Evolutionary conservation across 495 filamentous ascomycete genomes (phyloP).

Genomic region (Penicillium cinerascens): DNA sequence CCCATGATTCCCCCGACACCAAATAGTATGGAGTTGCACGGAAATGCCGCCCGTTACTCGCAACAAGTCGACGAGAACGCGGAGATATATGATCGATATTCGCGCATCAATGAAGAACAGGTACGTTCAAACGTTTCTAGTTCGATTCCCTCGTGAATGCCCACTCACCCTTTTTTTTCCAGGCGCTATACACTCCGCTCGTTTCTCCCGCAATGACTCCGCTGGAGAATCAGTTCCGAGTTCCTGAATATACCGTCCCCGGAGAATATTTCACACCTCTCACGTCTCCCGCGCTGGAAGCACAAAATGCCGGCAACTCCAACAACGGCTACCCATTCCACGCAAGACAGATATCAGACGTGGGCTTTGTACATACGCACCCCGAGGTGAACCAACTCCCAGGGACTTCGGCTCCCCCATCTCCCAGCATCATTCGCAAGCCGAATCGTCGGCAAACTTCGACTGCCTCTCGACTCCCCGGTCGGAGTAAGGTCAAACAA

Average conservation of each 20-base stretch:
- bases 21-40: slow-evolving; percentile 86
- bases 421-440: slow-evolving; percentile 31
- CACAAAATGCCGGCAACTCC: slow-evolving; percentile 57
- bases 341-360: slow-evolving; percentile 33
- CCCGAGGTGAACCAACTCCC: slow-evolving; percentile 44
- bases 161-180: not conserved
- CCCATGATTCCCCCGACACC: slow-evolving; percentile 85
- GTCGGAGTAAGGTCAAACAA: slow-evolving; percentile 60
- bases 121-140: slow-evolving; percentile 37
- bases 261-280: slow-evolving; percentile 93
- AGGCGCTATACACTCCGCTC: slow-evolving; percentile 88
- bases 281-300: slow-evolving; percentile 85
- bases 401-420: slow-evolving; percentile 30
- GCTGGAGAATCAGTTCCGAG: slow-evolving; percentile 75
- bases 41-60: slow-evolving; percentile 60
- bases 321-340: slow-evolving; percentile 33
- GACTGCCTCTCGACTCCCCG: slow-evolving; percentile 35
- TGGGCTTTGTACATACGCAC: slow-evolving; percentile 45
- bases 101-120: slow-evolving; percentile 75
- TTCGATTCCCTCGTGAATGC: not conserved
- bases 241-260: slow-evolving; percentile 76
- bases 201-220: slow-evolving; percentile 94
- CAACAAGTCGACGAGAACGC: slow-evolving; percentile 58
- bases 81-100: slow-evolving; percentile 67
- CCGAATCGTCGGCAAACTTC: slow-evolving; percentile 37